phyloP scores from a whole-genome alignment of 1,284 basidiomycete genomes.

The Trichosporon faecale region DNA sequence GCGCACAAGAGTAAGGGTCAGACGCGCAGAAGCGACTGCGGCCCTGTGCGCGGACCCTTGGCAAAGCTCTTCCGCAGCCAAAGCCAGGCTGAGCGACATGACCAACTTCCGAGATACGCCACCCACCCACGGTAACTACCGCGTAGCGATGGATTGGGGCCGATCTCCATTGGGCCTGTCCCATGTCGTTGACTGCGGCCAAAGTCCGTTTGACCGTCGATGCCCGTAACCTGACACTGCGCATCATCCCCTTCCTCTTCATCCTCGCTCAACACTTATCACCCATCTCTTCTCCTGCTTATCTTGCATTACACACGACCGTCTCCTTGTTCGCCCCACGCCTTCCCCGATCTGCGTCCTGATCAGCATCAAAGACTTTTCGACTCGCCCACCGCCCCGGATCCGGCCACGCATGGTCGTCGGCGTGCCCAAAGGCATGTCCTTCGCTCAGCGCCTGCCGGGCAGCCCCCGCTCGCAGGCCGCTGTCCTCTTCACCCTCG shows the following conservation, averaged over 20 bases:
- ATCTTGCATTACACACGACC: neutral
- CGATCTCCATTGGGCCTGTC: neutral
- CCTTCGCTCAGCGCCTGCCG: neutral
- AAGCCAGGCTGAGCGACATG: neutral
- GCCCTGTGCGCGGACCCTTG: neutral
- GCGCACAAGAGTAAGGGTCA: neutral
- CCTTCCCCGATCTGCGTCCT: neutral
- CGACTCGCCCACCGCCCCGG: neutral
- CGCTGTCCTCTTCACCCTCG: neutral
- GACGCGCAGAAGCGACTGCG: neutral
- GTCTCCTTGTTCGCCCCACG: neutral
- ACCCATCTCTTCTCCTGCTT: neutral
- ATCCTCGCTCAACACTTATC: neutral
- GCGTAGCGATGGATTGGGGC: neutral
- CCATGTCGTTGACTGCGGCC: neutral
- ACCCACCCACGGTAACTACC: neutral
- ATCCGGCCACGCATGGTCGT: neutral
- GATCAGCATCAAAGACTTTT: neutral
- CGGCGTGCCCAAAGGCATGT: neutral
- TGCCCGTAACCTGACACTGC: too few species aligned
- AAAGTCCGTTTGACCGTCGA: neutral
- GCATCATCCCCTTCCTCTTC: neutral
- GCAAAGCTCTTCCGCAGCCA: neutral
- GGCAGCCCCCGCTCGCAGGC: constrained; percentile 3
- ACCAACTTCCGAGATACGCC: neutral